These are phyloP conservation scores for Rossbeevera mucosa DNA, from an alignment of 768 basidiomycete genomes.

Conservation along the genomic window DNA sequence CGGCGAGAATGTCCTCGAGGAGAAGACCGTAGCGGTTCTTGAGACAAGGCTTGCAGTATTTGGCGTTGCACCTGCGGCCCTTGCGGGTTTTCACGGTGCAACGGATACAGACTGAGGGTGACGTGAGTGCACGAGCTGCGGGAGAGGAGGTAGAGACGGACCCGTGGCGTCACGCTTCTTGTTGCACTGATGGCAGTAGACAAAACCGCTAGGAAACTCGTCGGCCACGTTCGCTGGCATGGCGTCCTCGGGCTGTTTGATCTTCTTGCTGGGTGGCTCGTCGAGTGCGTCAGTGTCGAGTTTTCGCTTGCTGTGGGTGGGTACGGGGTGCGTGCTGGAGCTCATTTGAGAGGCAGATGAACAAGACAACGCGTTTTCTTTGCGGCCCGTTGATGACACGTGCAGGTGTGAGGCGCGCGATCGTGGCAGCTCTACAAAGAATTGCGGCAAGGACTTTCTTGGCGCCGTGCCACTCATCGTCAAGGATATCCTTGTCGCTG, in stretches of 20 bases:
- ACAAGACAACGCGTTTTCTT: conserved; percentile 45
- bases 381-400: conserved; percentile 32
- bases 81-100: conserved; percentile 35
- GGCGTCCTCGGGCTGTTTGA: conserved; percentile 28
- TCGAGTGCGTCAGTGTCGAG: conserved; percentile 28
- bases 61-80: conserved; percentile 46
- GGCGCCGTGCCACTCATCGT: conserved; percentile 24
- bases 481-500: not conserved
- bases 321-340: conserved; percentile 27
- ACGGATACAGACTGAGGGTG: conserved; percentile 29
- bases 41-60: conserved; percentile 64
- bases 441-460: conserved; percentile 28
- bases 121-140: conserved; percentile 7
- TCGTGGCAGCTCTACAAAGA: conserved; percentile 55
- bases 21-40: conserved; percentile 56
- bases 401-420: conserved; percentile 21
- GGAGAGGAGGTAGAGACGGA: conserved; percentile 26
- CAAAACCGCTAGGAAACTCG: conserved; percentile 36
- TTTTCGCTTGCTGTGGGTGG: conserved; percentile 48
- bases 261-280: conserved; percentile 19
- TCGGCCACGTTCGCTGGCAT: conserved; percentile 16
- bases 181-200: conserved; percentile 72
- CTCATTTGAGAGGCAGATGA: conserved; percentile 28
- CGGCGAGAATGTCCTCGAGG: conserved; percentile 40
- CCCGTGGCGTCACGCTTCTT: conserved; percentile 53